Evolutionary conservation across 2,329 filamentous ascomycete species (phyloP), one percentile per base, ranked within the genome.

Genomic region (Epichloe hybrida): DNA sequence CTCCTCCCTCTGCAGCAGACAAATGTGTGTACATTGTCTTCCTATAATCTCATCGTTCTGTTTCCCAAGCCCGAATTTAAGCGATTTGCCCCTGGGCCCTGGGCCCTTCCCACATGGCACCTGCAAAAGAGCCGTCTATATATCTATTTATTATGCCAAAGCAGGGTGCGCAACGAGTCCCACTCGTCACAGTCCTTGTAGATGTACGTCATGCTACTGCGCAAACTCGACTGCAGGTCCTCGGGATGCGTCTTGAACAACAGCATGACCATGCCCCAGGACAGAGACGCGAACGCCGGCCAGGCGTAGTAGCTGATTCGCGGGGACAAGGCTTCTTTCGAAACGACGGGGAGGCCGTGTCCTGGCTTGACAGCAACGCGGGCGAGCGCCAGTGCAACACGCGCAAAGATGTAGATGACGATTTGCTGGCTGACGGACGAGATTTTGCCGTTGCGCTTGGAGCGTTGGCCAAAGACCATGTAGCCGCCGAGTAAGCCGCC

Each of bases 201-300:
- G 74, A 98, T 95, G 64, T 98, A 98, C 60, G 81, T 87, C 93
- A 98, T 98, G 72, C 89, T 96, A 69, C 83, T 90, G 66, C 88
- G 79, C 74, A 98, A 70, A 67, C 90, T 96, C 53, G 83, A 81
- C 75, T 96, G 93, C 64, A 98, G 77, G 51, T 86, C 88, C 61
- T 94, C 88, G 5, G 93, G 89, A 70, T 97, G 83, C 79, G 86
- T 87, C 60, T 86, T 80, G 73, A 96, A 98, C 54, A 98, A 69
- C 71, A 91, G 88, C 93, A 98, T 98, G 56, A 98, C 89, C 62
- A 81, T 74, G 4, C 84, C 93, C 93, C 93, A 98, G 62, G 85
- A 94, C 56, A 91, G 61, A 59, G 84, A 86, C 40, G 93, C 91
- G 70, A 98, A 98, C 2, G 84, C 84, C 1, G 91, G 88, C 91